These are phyloP conservation scores for Phlebopus sp. DNA, from an alignment of 1,284 basidiomycete genomes.

Conservation along the genomic window DNA sequence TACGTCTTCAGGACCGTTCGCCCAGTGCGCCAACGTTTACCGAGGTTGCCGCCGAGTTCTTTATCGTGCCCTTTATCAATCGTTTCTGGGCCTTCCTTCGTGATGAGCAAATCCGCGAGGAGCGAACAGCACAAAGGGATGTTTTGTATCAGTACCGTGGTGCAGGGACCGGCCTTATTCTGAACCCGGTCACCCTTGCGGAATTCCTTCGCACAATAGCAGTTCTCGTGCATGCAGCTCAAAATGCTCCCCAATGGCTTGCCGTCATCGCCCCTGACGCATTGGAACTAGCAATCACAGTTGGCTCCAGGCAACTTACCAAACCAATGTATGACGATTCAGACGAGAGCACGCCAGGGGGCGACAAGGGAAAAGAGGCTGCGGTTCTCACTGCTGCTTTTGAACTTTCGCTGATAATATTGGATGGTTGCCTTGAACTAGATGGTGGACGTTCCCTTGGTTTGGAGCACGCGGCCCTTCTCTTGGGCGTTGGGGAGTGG, in stretches of 20 bases:
- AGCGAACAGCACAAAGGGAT: conserved; percentile 53
- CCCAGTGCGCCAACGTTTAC: conserved; percentile 50
- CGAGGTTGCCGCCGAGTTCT: conserved; percentile 80
- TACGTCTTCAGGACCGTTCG: conserved; percentile 16
- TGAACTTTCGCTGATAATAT: conserved; percentile 72
- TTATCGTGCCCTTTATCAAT: conserved; percentile 85
- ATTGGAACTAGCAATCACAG: conserved; percentile 76
- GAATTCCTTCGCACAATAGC: conserved; percentile 76
- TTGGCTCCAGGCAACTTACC: conserved; percentile 68
- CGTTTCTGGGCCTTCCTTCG: conserved; percentile 89
- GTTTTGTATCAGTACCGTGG: conserved; percentile 57
- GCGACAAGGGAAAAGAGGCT: conserved; percentile 41
- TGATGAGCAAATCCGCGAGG: conserved; percentile 74
- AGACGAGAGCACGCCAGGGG: conserved; percentile 28
- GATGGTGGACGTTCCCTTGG: conserved; percentile 61
- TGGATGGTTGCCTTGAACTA: conserved; percentile 73
- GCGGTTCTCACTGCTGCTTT: conserved; percentile 64
- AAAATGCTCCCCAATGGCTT: conserved; percentile 78
- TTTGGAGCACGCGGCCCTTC: conserved; percentile 67
- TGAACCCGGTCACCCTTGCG: conserved; percentile 72
- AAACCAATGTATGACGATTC: conserved; percentile 44
- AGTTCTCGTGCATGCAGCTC: conserved; percentile 79
- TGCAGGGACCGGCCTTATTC: conserved; percentile 76
- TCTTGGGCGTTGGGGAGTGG: conserved; percentile 80
- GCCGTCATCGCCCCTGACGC: conserved; percentile 77